A percentile compares a stretch with the other conserved stretches of the same genome.
These are phyloP conservation scores for Meira nashicola DNA, from an alignment of 1,284 basidiomycete genomes.

Conservation along the genomic window DNA sequence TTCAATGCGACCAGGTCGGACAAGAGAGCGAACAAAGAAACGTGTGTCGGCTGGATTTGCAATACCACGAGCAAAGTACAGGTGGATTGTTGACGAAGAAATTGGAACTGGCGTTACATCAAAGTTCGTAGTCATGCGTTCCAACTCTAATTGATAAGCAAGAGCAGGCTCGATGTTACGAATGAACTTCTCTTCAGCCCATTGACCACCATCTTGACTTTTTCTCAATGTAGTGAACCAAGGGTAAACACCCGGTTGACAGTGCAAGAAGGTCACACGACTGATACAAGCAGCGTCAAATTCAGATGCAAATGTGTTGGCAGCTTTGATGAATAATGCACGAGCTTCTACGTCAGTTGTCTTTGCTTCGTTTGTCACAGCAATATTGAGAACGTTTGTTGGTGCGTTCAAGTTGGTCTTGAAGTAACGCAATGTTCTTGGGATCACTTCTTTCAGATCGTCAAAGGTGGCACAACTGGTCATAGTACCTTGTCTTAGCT, in stretches of 20 bases:
- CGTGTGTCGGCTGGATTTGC: constrained; percentile 93
- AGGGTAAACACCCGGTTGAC: constrained; percentile 85
- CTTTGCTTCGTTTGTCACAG: constrained; percentile 62
- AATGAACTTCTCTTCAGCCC: constrained; percentile 93
- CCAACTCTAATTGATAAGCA: constrained; percentile 96
- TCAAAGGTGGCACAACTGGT: constrained; percentile 40
- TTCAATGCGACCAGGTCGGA: constrained; percentile 87
- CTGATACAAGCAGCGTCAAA: constrained; percentile 76
- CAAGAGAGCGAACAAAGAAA: constrained; percentile 95
- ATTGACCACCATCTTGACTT: constrained; percentile 61
- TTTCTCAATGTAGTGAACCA: constrained; percentile 84
- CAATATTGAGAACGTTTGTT: constrained; percentile 72
- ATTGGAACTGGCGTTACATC: constrained; percentile 71
- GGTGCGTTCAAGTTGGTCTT: constrained; percentile 17
- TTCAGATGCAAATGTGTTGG: constrained; percentile 67
- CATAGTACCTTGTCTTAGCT: constrained; percentile 49
- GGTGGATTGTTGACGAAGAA: constrained; percentile 69
- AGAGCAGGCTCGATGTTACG: constrained; percentile 97
- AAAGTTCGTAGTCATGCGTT: constrained; percentile 84
- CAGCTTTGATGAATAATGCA: constrained; percentile 67
- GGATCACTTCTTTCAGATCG: constrained; percentile 41
- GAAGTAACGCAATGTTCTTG: constrained; percentile 42
- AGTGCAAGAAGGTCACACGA: constrained; percentile 85
- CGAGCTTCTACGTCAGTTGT: constrained; percentile 75
- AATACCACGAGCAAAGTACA: constrained; percentile 89